Base-by-base conservation (phyloP, 176 grass and related monocot genomes). In the Puya raimondii region DNA sequence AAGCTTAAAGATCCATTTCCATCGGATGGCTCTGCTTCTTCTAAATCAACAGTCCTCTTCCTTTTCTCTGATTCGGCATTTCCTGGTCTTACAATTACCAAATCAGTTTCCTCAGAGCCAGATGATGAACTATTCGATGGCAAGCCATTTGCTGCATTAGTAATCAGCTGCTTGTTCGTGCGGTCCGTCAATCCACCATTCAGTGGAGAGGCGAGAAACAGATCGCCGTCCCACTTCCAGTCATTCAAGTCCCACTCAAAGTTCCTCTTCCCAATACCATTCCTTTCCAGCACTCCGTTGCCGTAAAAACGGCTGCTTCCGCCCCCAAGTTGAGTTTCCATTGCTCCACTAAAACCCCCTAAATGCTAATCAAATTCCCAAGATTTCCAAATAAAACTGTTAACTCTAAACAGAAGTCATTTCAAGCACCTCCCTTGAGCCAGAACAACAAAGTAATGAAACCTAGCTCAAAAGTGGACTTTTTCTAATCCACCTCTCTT, bases 231-330 rank as follows among this genome's bases (percentile, higher is more conserved):
- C 93, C 93, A 92, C 71, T 76, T 87, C 93, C 93, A 97, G 12
- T 87, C 84, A 74, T 97, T 92, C 64, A 92, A 84, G 79, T 97
- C 89, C 93, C 93, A 97, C 53, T 91, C 86, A 25, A 92, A 83
- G 57, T 81, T 70, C 70, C 75, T 81, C 64, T 81, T 90, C 76
- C 83, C 81, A 11, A 72, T 78, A 66, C 76, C 77, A 83, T 85
- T 86, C 63, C 84, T 56, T 33, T 88, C 87, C 29, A 84, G 77
- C 47, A 83, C 81, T 68, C 82, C 82, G 3, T 72, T 18, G 23
- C 79, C 82, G 70, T 90, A 90, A 82, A 90, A 25, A 54, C 63
- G 80, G 72, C 72, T 53, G 73, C 87, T 91, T 73, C 81, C 82
- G 33, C 74, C 70, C 14, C 90, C 95, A 23, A 94, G 29, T 78